Base-by-base conservation (phyloP, 2,329 filamentous ascomycete species). In the Boeremia lycopersici region DNA sequence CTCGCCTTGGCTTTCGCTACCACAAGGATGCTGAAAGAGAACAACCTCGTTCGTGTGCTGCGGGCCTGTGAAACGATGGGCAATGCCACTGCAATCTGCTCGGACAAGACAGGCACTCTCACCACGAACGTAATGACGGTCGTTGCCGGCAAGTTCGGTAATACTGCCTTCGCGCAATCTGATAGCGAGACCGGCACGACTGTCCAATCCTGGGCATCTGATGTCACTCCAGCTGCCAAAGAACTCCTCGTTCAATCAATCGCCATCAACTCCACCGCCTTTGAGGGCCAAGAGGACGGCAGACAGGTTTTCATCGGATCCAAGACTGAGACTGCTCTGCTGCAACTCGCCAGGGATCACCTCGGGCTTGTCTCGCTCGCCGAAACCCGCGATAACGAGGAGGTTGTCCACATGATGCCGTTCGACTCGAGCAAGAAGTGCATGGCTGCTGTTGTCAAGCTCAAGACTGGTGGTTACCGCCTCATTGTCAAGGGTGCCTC, bases 361-460 rank as follows among this genome's bases (percentile, higher is more conserved):
- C 74, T 85, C 6, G 81, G 79, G 39, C 80, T 83, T 66, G 71
- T 75, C 2, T 82, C 81, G 36, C 72, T 81, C 2, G 62, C 79
- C 3, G 77, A 82, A 58, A 70, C 76, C 23, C 79, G 81, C 25
- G 69, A 77, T 29, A 80, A 81, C 46, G 78, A 78, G 46, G 68
- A 79, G n/a, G 64, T 79, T 1, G 73, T 78, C 2, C 79, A 84
- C 56, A 78, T 80, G 63, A 78, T 84, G 63, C 82, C 81, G 0
- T 84, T 84, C 59, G 81, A 84, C 64, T 84, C 82, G 8, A 70
- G 73, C 53, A 79, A 80, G 67, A 84, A 84, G 67, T 84, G 81
- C 58, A 85, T 85, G 80, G 83, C 78, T 17, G 80, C 81, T 12
- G 82, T 84, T 10, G 73, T 84, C 60, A 81, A 78, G 63, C 74